Evolutionary conservation across 441 rosid species (phyloP).

Genomic region (Corymbia calophylla): DNA sequence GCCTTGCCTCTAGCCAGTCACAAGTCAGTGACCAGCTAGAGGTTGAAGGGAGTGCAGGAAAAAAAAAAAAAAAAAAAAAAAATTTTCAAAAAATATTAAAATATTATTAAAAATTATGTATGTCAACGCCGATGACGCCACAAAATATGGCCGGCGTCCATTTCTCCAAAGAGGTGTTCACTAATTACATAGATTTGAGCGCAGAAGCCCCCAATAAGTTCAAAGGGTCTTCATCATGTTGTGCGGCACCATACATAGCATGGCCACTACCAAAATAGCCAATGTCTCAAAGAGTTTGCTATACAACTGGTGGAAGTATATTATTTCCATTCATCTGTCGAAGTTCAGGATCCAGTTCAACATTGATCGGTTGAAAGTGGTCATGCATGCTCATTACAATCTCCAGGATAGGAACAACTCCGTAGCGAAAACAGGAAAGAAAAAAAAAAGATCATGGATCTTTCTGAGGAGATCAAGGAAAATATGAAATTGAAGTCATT

Average conservation of each 20-base stretch:
- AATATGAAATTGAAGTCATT: neutral
- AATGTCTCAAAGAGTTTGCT: neutral
- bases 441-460: neutral
- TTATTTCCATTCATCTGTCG: neutral
- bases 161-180: neutral
- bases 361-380: neutral
- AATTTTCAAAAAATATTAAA: too few relatives aligned
- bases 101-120: too few relatives aligned
- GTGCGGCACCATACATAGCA: neutral
- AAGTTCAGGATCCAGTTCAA: neutral
- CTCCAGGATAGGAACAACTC: neutral
- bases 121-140: too few relatives aligned
- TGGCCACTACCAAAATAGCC: neutral
- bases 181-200: neutral
- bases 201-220: neutral
- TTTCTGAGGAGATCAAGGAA: neutral
- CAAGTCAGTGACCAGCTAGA: too few relatives aligned
- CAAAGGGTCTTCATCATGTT: neutral
- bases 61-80: too few relatives aligned
- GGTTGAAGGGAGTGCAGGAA: too few relatives aligned
- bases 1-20: too few relatives aligned
- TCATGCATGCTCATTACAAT: neutral
- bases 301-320: neutral
- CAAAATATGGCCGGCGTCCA: too few relatives aligned
- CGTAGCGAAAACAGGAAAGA: neutral